Conservation (phyloP, 148 eudicot genomes). For the Rhododendron griersonianum region DNA sequence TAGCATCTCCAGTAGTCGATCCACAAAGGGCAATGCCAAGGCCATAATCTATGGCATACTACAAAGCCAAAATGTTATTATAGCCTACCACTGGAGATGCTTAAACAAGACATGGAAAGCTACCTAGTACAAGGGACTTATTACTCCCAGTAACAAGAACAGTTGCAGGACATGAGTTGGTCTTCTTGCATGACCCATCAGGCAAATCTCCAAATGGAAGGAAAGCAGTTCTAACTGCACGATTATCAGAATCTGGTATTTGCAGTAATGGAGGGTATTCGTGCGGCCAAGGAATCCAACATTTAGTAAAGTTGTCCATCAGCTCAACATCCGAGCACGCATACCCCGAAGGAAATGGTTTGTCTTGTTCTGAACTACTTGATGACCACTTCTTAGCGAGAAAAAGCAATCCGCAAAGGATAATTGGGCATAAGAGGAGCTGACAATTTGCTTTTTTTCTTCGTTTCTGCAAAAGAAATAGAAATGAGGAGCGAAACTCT, state of each 20-base stretch:
- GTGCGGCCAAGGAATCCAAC: slow-evolving; percentile 57
- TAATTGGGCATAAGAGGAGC: too few relatives aligned
- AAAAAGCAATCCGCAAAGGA: too few relatives aligned
- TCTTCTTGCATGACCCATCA: slow-evolving; percentile 56
- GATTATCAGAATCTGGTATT: slow-evolving; percentile 57
- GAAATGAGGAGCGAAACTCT: too few relatives aligned
- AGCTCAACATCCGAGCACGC: too few relatives aligned
- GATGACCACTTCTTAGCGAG: too few relatives aligned
- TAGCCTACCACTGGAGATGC: too few relatives aligned
- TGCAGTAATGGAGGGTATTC: slow-evolving; percentile 81
- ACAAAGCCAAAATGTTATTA: not conserved
- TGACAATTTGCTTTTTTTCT: too few relatives aligned
- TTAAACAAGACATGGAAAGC: too few relatives aligned
- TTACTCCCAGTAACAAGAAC: slow-evolving; percentile 68
- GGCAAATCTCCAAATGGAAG: slow-evolving; percentile 49
- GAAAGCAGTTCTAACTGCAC: slow-evolving; percentile 53
- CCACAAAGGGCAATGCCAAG: not conserved
- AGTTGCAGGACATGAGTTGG: slow-evolving; percentile 71
- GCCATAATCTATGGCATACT: not conserved
- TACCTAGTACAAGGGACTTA: slow-evolving; percentile 63
- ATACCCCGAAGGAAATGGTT: too few relatives aligned
- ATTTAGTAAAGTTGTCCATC: not conserved
- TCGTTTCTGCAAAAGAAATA: too few relatives aligned
- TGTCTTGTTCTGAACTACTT: fast-evolving
- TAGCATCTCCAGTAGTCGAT: too few relatives aligned